Percentiles rank a stretch among this genome's conserved stretches.
phyloP scores from a whole-genome alignment of 305 asterid genomes.

The Fraxinus sp. region DNA sequence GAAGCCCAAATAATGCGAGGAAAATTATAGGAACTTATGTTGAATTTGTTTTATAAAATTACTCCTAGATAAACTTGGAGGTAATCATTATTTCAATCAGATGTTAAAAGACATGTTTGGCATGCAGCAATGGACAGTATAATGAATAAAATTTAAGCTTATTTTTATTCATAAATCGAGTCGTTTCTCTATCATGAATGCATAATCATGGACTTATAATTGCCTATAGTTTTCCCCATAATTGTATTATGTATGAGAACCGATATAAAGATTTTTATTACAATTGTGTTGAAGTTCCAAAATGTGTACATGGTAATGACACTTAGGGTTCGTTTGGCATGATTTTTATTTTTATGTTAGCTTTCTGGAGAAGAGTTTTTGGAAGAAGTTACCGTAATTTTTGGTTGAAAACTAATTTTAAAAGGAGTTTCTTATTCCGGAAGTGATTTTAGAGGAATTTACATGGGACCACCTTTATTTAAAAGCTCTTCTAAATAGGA shows the following conservation, averaged over 20 bases:
- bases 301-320: too few species aligned
- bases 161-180: not conserved
- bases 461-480: too few species aligned
- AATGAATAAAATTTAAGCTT: not conserved
- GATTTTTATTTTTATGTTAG: too few species aligned
- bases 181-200: not conserved
- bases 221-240: not conserved
- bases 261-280: not conserved
- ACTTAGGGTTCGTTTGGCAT: too few species aligned
- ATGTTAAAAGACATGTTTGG: not conserved
- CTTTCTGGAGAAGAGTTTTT: too few species aligned
- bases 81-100: not conserved
- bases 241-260: not conserved
- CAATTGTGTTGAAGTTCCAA: not conserved
- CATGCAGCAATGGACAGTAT: not conserved
- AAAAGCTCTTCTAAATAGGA: too few species aligned
- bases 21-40: not conserved
- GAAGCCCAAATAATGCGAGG: not conserved
- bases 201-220: not conserved
- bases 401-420: too few species aligned
- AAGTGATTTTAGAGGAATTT: too few species aligned
- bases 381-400: too few species aligned
- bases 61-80: not conserved
- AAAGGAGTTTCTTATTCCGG: too few species aligned
- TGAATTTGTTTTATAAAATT: not conserved